Percentiles rank a stretch among this genome's conserved stretches.
These are phyloP conservation scores for Alternaria dauci DNA, from an alignment of 2,329 filamentous ascomycete species.

Conservation along the genomic window DNA sequence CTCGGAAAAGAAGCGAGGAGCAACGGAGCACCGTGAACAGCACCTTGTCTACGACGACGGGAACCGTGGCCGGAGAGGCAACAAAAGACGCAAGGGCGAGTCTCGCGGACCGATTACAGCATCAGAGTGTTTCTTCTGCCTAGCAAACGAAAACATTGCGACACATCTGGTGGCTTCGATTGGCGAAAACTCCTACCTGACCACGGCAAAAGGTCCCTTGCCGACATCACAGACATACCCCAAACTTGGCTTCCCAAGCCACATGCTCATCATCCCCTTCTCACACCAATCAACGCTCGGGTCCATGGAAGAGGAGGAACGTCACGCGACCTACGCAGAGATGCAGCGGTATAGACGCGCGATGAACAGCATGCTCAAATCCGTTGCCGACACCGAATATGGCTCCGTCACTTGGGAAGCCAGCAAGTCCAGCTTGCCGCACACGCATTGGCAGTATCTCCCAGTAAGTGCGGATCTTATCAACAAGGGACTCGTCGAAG, in stretches of 20 bases:
- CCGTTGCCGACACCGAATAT: conserved; percentile 63
- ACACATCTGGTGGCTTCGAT: conserved; percentile 91
- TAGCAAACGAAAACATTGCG: conserved; percentile 84
- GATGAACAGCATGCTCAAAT: conserved; percentile 78
- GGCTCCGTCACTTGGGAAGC: conserved; percentile 94
- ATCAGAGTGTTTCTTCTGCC: conserved; percentile 91
- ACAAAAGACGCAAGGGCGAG: conserved; percentile 51
- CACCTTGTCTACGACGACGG: conserved; percentile 50
- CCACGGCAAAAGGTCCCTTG: conserved; percentile 90
- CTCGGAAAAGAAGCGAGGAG: conserved; percentile 66
- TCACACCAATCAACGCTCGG: conserved; percentile 80
- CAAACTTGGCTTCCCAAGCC: conserved; percentile 77
- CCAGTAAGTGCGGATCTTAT: conserved; percentile 76
- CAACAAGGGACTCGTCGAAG: conserved; percentile 78
- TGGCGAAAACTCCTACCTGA: conserved; percentile 85
- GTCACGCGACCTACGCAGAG: conserved; percentile 72
- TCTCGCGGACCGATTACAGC: conserved; percentile 58
- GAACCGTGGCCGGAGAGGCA: conserved; percentile 46
- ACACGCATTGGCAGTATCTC: conserved; percentile 93
- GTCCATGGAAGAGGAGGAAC: conserved; percentile 68
- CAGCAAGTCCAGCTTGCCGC: conserved; percentile 79
- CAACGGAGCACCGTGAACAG: conserved; percentile 43
- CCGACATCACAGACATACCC: conserved; percentile 75
- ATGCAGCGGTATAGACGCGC: conserved; percentile 83
- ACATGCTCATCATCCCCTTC: conserved; percentile 91